These are phyloP conservation scores for Phylloporus rhodoxanthus DNA, from an alignment of 768 basidiomycete genomes.

Conservation along the genomic window DNA sequence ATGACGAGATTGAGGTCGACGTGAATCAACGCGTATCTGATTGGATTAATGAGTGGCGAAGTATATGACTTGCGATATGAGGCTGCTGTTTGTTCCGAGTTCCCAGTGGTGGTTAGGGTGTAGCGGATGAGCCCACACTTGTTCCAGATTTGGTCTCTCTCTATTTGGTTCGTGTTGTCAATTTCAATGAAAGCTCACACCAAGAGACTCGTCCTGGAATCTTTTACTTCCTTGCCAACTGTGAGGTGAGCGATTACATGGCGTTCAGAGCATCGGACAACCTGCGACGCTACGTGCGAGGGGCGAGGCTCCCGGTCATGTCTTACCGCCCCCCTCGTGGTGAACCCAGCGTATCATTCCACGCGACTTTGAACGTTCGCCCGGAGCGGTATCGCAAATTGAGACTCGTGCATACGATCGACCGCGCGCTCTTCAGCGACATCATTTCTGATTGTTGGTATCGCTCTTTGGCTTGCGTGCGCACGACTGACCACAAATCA, in stretches of 20 bases:
- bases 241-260: conserved; percentile 10
- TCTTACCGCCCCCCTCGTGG: conserved; percentile 31
- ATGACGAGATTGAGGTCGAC: background rate
- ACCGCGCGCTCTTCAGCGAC: conserved; percentile 27
- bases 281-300: conserved; percentile 43
- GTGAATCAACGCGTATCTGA: background rate
- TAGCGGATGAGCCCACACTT: no score
- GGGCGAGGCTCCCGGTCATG: conserved; percentile 43
- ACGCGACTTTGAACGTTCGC: conserved; percentile 32
- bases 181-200: no score
- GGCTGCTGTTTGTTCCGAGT: no score
- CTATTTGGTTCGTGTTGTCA: no score
- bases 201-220: no score
- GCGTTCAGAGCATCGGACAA: conserved; percentile 35
- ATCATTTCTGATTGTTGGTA: conserved; percentile 37
- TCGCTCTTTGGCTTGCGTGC: background rate
- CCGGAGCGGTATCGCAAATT: conserved; percentile 48
- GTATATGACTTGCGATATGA: background rate
- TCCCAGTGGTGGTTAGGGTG: no score
- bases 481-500: conserved; percentile 16
- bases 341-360: conserved; percentile 15
- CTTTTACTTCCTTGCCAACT: background rate
- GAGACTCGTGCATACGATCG: conserved; percentile 40
- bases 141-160: background rate
- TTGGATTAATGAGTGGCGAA: background rate